Evolutionary conservation across 108 stramenopile species (phyloP).

Genomic region (Epithemia pelagica): DNA sequence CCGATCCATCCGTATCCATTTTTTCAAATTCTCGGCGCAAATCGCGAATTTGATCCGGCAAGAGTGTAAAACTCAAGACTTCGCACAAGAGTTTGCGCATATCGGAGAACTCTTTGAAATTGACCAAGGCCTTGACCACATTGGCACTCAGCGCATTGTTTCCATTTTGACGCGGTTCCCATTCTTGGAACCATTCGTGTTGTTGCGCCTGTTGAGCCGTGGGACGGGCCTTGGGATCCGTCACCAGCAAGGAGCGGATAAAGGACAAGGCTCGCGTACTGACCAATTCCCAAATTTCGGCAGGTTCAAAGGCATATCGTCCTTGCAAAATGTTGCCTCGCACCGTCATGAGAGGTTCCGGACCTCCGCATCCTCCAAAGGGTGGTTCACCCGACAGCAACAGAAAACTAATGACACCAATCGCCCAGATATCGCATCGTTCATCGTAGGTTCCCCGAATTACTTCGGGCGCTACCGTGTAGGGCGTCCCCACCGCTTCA

Average conservation of each 20-base stretch:
- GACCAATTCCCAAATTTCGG: conserved; percentile 69
- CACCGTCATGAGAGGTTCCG: conserved; percentile 75
- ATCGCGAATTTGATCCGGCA: conserved; percentile 82
- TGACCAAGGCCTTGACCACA: conserved; percentile 73
- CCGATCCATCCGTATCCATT: conserved; percentile 75
- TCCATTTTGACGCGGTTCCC: conserved; percentile 41
- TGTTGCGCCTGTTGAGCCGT: conserved; percentile 84
- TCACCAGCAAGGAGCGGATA: conserved; percentile 71
- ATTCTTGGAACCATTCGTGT: conserved; percentile 78
- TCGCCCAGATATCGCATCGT: conserved; percentile 82
- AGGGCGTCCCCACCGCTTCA: conserved; percentile 86
- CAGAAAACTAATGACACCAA: conserved; percentile 82
- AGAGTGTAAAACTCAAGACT: conserved; percentile 81
- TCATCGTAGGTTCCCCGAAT: conserved; percentile 80
- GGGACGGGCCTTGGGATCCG: conserved; percentile 76
- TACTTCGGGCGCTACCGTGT: conserved; percentile 86
- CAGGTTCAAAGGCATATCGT: conserved; percentile 56
- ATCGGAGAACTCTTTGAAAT: conserved; percentile 82
- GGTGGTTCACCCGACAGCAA: conserved; percentile 79
- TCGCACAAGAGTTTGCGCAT: conserved; percentile 85
- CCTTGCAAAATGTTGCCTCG: conserved; percentile 66
- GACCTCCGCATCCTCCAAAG: conserved; percentile 81
- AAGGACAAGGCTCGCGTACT: conserved; percentile 81
- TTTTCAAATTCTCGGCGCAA: conserved; percentile 82
- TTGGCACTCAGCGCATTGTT: conserved; percentile 56